Conservation (phyloP, 768 basidiomycete species). For the Boletus tylopilopsis region DNA sequence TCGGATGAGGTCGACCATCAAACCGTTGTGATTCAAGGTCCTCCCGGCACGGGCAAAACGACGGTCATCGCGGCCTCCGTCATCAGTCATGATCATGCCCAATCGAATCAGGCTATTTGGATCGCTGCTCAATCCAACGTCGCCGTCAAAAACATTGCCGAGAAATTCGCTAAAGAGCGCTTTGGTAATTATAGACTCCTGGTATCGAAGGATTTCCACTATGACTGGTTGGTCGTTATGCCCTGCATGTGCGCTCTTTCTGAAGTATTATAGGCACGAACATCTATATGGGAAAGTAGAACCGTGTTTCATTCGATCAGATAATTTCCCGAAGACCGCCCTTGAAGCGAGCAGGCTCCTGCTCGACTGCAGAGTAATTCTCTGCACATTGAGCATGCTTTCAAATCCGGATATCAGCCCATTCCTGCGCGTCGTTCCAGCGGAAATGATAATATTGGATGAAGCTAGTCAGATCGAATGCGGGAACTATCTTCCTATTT, state of each 20-base stretch:
- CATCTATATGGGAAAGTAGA: constrained; percentile 40
- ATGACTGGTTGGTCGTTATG: constrained; percentile 36
- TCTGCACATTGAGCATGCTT: constrained; percentile 49
- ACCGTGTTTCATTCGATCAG: constrained; percentile 35
- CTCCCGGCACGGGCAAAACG: constrained; percentile 45
- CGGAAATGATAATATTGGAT: constrained; percentile 40
- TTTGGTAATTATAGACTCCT: constrained; percentile 37
- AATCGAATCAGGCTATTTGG: constrained; percentile 29
- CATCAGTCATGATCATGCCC: constrained; percentile 16
- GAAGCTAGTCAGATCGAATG: constrained; percentile 47
- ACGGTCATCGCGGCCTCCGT: constrained; percentile 39
- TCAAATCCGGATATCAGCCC: constrained; percentile 22
- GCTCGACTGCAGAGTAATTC: constrained; percentile 32
- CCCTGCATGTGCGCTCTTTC: not conserved
- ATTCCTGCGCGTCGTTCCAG: constrained; percentile 29
- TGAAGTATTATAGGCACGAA: constrained; percentile 41
- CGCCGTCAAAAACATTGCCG: constrained; percentile 52
- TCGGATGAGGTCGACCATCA: constrained; percentile 20
- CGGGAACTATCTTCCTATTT: constrained; percentile 37
- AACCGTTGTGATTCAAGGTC: constrained; percentile 31
- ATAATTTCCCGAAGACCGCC: constrained; percentile 19
- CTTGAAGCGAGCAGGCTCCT: constrained; percentile 24
- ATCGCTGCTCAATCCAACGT: constrained; percentile 48
- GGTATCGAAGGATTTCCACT: constrained; percentile 46
- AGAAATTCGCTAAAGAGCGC: constrained; percentile 35